A percentile compares a stretch with the other conserved stretches of the same genome.
phyloP scores from a whole-genome alignment of 768 basidiomycete genomes.

The Leccinum boreale region DNA sequence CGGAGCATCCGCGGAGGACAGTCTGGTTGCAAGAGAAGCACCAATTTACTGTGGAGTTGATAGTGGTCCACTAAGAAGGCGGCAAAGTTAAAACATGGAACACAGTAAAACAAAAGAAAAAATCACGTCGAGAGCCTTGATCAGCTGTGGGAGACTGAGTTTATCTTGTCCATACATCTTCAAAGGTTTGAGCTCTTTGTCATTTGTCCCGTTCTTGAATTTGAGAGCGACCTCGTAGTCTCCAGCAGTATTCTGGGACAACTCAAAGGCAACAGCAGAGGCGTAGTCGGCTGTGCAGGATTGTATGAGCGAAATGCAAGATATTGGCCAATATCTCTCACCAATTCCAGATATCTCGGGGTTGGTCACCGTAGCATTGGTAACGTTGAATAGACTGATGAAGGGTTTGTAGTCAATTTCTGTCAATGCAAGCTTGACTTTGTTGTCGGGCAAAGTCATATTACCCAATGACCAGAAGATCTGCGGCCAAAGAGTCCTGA shows the following conservation, averaged over 20 bases:
- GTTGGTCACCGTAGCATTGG: constrained; percentile 55
- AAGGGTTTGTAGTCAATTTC: constrained; percentile 87
- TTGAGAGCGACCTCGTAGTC: constrained; percentile 73
- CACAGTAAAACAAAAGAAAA: neutral
- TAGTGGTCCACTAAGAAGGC: constrained; percentile 18
- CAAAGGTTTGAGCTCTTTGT: constrained; percentile 53
- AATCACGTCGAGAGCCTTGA: constrained; percentile 19
- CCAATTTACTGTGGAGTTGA: constrained; percentile 35
- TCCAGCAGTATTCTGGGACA: constrained; percentile 58
- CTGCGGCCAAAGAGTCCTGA: constrained; percentile 69
- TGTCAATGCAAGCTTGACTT: constrained; percentile 71
- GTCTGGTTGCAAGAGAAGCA: constrained; percentile 34
- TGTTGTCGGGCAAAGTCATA: constrained; percentile 71
- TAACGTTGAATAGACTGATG: constrained; percentile 80
- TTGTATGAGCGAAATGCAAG: neutral
- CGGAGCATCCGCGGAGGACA: constrained; percentile 29
- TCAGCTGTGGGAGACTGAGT: constrained; percentile 18
- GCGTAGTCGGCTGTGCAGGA: constrained; percentile 61
- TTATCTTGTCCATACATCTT: constrained; percentile 57
- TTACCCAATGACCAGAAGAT: constrained; percentile 70
- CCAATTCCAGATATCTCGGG: constrained; percentile 65
- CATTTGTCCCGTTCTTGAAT: constrained; percentile 74
- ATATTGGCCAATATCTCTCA: constrained; percentile 34
- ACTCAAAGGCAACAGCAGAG: constrained; percentile 70
- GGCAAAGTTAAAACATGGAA: neutral